A percentile compares a stretch with the other conserved stretches of the same genome.
phyloP scores from a whole-genome alignment of 2,329 filamentous ascomycete species.

The Neocatenulostroma microsporum region DNA sequence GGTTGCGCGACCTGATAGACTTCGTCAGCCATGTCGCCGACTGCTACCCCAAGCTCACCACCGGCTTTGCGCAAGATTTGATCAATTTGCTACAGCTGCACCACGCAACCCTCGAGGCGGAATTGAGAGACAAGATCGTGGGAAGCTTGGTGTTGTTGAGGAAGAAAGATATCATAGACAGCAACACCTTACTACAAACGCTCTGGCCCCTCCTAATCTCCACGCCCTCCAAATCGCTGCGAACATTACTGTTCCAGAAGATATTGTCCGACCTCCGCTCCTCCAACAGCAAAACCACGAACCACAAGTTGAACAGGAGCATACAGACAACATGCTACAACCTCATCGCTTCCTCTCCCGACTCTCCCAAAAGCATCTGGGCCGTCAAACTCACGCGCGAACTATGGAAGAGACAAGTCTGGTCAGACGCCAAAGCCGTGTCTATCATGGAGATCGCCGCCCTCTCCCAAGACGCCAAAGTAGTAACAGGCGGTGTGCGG shows the following conservation, averaged over 20 bases:
- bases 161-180: conserved; percentile 89
- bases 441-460: conserved; percentile 96
- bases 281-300: conserved; percentile 77
- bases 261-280: conserved; percentile 85
- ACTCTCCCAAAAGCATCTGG: conserved; percentile 84
- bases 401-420: conserved; percentile 92
- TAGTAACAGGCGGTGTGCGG: conserved; percentile 74
- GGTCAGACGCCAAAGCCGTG: conserved; percentile 91
- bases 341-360: conserved; percentile 74
- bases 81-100: conserved; percentile 73
- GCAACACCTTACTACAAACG: conserved; percentile 71
- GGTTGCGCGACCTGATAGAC: conserved; percentile 85
- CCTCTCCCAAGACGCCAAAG: conserved; percentile 85
- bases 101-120: conserved; percentile 72
- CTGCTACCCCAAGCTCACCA: conserved; percentile 77
- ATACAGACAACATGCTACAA: conserved; percentile 93
- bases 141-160: conserved; percentile 78
- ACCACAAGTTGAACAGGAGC: conserved; percentile 86
- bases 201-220: conserved; percentile 89
- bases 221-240: conserved; percentile 85
- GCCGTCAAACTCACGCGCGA: conserved; percentile 92
- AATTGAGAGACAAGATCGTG: conserved; percentile 89
- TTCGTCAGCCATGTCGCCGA: conserved; percentile 90
- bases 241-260: conserved; percentile 76
- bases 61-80: conserved; percentile 69